phyloP scores from a whole-genome alignment of 2,329 filamentous ascomycete genomes.

The Cladosporium sp. region DNA sequence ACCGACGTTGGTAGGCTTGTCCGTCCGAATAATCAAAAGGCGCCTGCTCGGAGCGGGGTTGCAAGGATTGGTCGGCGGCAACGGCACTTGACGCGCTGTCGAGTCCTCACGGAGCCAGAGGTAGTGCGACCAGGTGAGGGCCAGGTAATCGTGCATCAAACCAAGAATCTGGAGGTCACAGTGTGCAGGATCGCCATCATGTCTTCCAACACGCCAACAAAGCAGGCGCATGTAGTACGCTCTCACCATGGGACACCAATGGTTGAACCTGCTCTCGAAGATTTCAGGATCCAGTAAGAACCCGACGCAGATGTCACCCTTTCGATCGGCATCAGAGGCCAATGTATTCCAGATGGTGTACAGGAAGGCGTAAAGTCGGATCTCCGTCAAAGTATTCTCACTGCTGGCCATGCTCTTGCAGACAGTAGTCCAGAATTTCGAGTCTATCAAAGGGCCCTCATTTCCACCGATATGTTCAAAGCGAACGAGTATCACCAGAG shows the following conservation, averaged over 20 bases:
- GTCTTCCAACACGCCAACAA: conserved; percentile 83
- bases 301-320: conserved; percentile 64
- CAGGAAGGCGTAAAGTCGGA: conserved; percentile 76
- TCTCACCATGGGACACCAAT: conserved; percentile 94
- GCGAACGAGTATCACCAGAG: conserved; percentile 62
- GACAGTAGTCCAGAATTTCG: conserved; percentile 81
- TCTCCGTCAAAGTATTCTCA: conserved; percentile 85
- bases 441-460: conserved; percentile 58
- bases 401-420: conserved; percentile 75
- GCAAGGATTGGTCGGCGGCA: conserved; percentile 74
- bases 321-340: conserved; percentile 60
- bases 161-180: conserved; percentile 55
- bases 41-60: conserved; percentile 79
- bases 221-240: conserved; percentile 88
- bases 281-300: conserved; percentile 72
- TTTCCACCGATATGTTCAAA: conserved; percentile 49
- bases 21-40: conserved; percentile 84
- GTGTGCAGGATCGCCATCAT: conserved; percentile 58
- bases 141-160: conserved; percentile 63
- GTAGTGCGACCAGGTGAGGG: conserved; percentile 74
- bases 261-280: conserved; percentile 81
- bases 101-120: conserved; percentile 68
- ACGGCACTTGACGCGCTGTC: conserved; percentile 51
- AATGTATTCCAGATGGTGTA: conserved; percentile 77
- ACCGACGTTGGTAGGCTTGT: conserved; percentile 50